A percentile compares a stretch with the other conserved stretches of the same genome.
These are phyloP conservation scores for Pythium guiyangense DNA, from an alignment of 352 stramenopile species.

Conservation along the genomic window DNA sequence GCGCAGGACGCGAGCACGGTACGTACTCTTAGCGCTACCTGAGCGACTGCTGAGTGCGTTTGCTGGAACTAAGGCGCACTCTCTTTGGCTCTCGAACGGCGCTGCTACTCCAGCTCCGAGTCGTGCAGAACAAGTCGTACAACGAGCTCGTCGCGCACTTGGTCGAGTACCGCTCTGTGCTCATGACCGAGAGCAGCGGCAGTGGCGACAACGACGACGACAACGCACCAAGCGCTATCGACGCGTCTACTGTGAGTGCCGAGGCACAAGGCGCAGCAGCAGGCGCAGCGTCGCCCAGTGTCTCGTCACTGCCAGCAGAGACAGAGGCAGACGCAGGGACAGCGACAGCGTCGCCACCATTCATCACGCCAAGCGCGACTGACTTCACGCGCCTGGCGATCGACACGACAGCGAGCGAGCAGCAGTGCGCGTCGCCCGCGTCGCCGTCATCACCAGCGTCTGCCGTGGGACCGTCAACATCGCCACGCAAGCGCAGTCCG, in stretches of 20 bases:
- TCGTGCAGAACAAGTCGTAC: constrained; percentile 93
- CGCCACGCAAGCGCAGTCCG: constrained; percentile 44
- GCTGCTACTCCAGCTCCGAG: constrained; percentile 30
- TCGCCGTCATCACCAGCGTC: too few relatives aligned
- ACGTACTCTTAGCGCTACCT: background rate
- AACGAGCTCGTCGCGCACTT: constrained; percentile 97
- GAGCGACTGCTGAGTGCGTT: too few relatives aligned
- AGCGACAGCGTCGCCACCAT: background rate
- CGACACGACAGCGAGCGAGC: constrained; percentile 22
- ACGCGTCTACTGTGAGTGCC: constrained; percentile 10
- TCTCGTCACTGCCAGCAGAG: background rate
- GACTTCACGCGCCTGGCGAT: constrained; percentile 38
- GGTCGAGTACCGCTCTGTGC: constrained; percentile 83
- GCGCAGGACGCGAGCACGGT: constrained; percentile 84
- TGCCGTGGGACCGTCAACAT: constrained; percentile 11
- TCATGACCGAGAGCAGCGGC: constrained; percentile 46
- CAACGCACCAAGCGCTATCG: background rate
- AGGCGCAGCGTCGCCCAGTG: constrained; percentile 5
- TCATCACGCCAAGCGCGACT: constrained; percentile 1
- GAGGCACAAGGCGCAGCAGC: background rate
- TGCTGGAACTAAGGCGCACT: too few relatives aligned
- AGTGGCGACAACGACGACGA: too few relatives aligned
- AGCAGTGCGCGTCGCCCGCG: too few relatives aligned
- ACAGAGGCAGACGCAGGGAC: constrained; percentile 2
- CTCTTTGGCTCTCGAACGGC: background rate